phyloP scores from a whole-genome alignment of 2,329 filamentous ascomycete species.

The Blastomyces emzantsi region DNA sequence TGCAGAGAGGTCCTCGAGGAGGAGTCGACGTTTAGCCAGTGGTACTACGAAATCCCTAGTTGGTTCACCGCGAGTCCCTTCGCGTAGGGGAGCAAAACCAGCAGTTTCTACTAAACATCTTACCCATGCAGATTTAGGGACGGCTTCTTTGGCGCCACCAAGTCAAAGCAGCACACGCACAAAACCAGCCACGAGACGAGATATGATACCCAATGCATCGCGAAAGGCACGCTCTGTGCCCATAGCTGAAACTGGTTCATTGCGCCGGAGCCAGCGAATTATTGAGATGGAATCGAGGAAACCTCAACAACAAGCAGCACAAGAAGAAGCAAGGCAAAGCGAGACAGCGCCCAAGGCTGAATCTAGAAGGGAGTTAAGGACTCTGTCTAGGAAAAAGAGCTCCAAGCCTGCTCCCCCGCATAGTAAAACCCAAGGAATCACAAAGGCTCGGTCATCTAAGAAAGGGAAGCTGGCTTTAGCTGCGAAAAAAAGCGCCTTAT shows the following conservation, averaged over 20 bases:
- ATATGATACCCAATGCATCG: not conserved
- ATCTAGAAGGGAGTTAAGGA: not conserved
- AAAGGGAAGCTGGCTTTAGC: not conserved
- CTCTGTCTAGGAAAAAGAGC: not conserved
- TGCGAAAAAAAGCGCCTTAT: not conserved
- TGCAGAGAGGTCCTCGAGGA: not conserved
- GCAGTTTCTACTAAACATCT: not conserved
- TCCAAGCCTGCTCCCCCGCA: not conserved
- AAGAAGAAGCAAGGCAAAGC: not conserved
- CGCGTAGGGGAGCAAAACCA: not conserved
- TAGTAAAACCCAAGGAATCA: not conserved
- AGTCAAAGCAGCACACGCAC: not conserved
- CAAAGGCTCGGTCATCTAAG: not conserved
- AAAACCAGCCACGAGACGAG: not conserved
- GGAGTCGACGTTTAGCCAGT: not conserved
- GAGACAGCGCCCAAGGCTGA: not conserved
- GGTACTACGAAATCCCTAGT: not conserved
- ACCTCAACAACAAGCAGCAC: not conserved
- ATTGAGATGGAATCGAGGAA: conserved; percentile 6
- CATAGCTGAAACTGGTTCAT: not conserved
- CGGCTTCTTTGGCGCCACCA: not conserved
- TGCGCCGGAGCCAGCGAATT: conserved; percentile 8
- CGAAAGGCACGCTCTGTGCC: not conserved
- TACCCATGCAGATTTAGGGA: not conserved
- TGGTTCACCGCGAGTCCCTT: not conserved